These are phyloP conservation scores for Conringia planisiliqua DNA, from an alignment of 345 rosid genomes.

Conservation along the genomic window DNA sequence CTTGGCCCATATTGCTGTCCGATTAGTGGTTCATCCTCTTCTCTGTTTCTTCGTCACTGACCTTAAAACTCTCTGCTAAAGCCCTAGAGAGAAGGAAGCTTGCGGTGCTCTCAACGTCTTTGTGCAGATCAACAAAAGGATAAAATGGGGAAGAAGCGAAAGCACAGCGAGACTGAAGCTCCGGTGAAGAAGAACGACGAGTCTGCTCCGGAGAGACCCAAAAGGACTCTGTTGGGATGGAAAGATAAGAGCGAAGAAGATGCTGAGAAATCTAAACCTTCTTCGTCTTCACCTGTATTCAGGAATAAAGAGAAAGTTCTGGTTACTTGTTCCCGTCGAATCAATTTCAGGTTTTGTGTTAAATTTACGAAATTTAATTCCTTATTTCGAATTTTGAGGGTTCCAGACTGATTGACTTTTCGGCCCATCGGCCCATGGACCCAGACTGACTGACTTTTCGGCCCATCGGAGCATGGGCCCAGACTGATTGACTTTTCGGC, in stretches of 20 bases:
- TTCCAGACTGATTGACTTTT: no score
- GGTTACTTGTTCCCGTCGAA: conserved; percentile 93
- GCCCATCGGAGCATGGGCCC: no score
- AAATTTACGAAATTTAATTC: background rate
- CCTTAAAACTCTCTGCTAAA: conserved; percentile 7
- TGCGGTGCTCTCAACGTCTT: background rate
- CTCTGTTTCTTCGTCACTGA: background rate
- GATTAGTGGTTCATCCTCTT: background rate
- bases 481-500: no score
- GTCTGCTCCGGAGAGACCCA: conserved; percentile 56
- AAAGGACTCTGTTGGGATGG: conserved; percentile 78
- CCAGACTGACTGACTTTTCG: no score
- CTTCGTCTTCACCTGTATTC: conserved; percentile 31
- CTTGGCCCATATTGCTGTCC: background rate
- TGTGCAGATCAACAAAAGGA: background rate
- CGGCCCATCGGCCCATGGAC: no score
- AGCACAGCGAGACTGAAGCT: conserved; percentile 52
- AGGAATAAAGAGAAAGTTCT: conserved; percentile 94
- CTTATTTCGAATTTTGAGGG: no score
- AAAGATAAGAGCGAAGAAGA: conserved; percentile 54
- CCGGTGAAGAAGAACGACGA: conserved; percentile 43
- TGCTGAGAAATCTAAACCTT: conserved; percentile 11
- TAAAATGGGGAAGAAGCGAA: conserved; percentile 76
- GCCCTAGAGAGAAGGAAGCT: background rate
- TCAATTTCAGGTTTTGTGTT: conserved; percentile 62